phyloP scores from a whole-genome alignment of 192 early-diverging fungal genomes.

The Backusella psychrophila region DNA sequence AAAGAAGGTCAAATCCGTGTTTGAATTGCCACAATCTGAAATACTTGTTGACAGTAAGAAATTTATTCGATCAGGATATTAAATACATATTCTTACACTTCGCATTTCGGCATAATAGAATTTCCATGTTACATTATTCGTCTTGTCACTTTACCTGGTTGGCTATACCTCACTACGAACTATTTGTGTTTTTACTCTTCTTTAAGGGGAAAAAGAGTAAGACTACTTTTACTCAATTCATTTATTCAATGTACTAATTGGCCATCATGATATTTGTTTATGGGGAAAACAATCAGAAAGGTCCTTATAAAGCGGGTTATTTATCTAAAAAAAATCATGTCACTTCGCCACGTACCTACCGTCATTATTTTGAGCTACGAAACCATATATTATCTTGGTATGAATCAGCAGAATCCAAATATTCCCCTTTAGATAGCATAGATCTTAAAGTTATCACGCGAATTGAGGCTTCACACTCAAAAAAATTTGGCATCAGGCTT shows the following conservation, averaged over 20 bases:
- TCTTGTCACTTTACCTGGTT: conserved; percentile 59
- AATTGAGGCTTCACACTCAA: conserved; percentile 39
- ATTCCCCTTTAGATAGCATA: conserved; percentile 54
- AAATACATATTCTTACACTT: not conserved
- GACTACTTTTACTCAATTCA: not conserved
- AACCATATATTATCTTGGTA: conserved; percentile 59
- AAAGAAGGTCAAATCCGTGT: conserved; percentile 2
- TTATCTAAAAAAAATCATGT: conserved; percentile 42
- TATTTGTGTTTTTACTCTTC: conserved; percentile 64
- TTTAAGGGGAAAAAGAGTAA: conserved; percentile 50
- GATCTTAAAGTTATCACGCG: conserved; percentile 53
- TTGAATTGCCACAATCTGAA: conserved; percentile 12
- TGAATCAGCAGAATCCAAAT: conserved; percentile 49
- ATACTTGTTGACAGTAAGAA: conserved; percentile 8
- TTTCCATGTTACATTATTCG: conserved; percentile 62
- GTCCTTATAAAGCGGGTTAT: conserved; percentile 51
- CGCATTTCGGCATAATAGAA: conserved; percentile 33
- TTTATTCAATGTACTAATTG: not conserved
- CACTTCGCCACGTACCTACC: conserved; percentile 37
- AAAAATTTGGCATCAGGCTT: conserved; percentile 41
- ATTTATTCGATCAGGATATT: not conserved
- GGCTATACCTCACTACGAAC: conserved; percentile 56
- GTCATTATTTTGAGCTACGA: conserved; percentile 60
- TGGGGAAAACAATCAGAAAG: conserved; percentile 32
- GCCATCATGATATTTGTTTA: not conserved